phyloP scores from a whole-genome alignment of 768 basidiomycete species.

The Auricularia sp. region DNA sequence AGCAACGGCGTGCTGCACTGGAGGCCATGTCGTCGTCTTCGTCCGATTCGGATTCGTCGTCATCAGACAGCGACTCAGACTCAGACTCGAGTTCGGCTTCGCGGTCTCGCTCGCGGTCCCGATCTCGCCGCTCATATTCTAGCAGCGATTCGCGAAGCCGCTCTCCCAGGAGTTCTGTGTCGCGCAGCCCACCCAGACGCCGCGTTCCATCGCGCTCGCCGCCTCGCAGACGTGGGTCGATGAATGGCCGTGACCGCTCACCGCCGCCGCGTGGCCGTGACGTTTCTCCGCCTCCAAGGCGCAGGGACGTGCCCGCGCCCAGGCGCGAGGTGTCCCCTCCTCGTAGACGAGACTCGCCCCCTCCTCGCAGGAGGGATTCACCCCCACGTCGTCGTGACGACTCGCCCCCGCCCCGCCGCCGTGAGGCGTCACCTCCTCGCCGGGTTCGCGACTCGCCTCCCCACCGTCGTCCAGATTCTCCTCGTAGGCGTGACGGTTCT shows the following conservation, averaged over 20 bases:
- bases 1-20: conserved; percentile 81
- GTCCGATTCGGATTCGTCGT: conserved; percentile 27
- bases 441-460: conserved; percentile 14
- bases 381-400: conserved; percentile 6
- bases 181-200: background rate
- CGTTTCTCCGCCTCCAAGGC: conserved; percentile 5
- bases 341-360: conserved; percentile 11
- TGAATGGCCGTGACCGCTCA: background rate
- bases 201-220: conserved; percentile 6
- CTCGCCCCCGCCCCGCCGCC: conserved; percentile 14
- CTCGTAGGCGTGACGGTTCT: conserved; percentile 1
- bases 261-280: conserved; percentile 12
- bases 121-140: conserved; percentile 5
- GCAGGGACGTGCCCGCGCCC: conserved; percentile 13
- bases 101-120: conserved; percentile 7
- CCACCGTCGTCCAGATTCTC: conserved; percentile 13
- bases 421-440: conserved; percentile 13
- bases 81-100: conserved; percentile 18
- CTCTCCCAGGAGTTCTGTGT: conserved; percentile 11
- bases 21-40: conserved; percentile 51
- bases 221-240: background rate
- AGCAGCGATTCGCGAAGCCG: background rate
- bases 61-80: conserved; percentile 30
- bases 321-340: conserved; percentile 18
- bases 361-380: conserved; percentile 8